Base-by-base conservation (phyloP, 2,329 filamentous ascomycete genomes). In the Microcyclospora tardicrescens region DNA sequence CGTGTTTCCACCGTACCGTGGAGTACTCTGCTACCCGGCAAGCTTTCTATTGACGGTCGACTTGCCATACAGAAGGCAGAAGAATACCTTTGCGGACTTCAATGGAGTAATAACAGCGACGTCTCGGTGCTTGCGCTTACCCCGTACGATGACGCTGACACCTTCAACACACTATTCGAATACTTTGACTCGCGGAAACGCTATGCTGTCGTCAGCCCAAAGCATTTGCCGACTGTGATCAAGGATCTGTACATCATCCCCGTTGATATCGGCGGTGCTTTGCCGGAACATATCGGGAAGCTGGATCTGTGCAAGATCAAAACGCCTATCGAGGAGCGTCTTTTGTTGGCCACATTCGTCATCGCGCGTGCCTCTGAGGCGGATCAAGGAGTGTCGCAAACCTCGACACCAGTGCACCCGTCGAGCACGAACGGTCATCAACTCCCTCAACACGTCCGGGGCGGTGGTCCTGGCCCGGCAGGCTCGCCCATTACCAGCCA, bases 201-300 rank as follows among this genome's bases (percentile, higher is more conserved):
- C 28, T 98, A 93, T 58, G 89, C 86, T 14, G 89, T 96, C 1
- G 72, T 95, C 6, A 79, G 79, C 11, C 19, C 19, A 24, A 83
- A 89, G 55, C 52, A 56, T 33, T 57, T 56, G 47, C 55, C 55
- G 14, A 35, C 38, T 1, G 80, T 85, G 43, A 81, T 95, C 35
- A 80, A 86, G 43, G 89, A 96, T 56, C 84, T 87, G 1, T 96
- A 96, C 58, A 73, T 96, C 27, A 80, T 95, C 9, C 89, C 91
- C 0, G 75, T 96, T 4, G 75, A 85, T 27, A 72, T 78, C 5
- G 85, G 84, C 28, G 65, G 62, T 28, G 64, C 65, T 35, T 73
- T 89, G 33, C 89, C 91, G 0, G 83, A 87, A 44, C 94, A 95
- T 52, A 77, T 95, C 59, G 75, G 85, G 43, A 82, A 93, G 53